These are phyloP conservation scores for Gossypioides kirkii DNA, from an alignment of 345 rosid genomes.

Conservation along the genomic window DNA sequence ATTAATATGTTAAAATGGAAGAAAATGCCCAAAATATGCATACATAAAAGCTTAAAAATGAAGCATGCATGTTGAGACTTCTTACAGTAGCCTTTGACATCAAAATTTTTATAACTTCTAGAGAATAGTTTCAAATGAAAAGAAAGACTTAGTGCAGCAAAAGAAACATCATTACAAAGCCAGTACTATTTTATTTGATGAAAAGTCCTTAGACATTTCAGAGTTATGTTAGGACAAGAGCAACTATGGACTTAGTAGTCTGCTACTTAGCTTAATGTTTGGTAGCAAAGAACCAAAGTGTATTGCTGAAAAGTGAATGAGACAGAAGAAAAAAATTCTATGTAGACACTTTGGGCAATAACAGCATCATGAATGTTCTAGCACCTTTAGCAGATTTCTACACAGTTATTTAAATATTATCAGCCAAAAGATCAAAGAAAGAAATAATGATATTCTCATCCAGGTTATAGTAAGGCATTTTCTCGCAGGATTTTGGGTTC, in stretches of 20 bases:
- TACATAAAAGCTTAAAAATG: background rate
- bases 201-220: background rate
- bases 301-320: background rate
- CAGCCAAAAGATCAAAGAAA: background rate
- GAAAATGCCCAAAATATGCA: slow-evolving; percentile 3
- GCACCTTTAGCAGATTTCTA: background rate
- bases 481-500: background rate
- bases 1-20: background rate
- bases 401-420: background rate
- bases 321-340: slow-evolving; percentile 4
- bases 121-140: background rate
- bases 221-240: background rate
- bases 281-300: background rate
- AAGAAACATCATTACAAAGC: background rate
- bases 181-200: background rate
- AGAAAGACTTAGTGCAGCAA: background rate
- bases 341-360: background rate
- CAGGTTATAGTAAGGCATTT: background rate
- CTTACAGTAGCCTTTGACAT: background rate
- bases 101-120: background rate
- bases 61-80: background rate
- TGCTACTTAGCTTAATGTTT: background rate
- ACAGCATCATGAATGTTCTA: background rate
- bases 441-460: background rate
- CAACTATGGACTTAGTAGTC: background rate